phyloP scores from a whole-genome alignment of 306 rosid genomes.

The Ziziphus jujuba region DNA sequence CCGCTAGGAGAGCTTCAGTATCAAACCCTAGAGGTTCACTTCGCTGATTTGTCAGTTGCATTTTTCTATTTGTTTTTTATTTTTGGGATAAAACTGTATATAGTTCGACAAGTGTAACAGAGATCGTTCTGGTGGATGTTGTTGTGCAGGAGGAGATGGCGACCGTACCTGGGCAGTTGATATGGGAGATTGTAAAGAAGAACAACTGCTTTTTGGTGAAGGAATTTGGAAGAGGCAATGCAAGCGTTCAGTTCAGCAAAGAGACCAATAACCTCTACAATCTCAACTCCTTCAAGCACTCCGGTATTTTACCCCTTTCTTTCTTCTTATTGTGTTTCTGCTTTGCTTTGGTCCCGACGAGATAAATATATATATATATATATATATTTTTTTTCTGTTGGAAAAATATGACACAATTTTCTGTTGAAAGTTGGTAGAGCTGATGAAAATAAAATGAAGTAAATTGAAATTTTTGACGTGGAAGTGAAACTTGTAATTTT shows the following conservation, averaged over 20 bases:
- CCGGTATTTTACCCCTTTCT: conserved; percentile 51
- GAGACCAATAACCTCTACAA: conserved; percentile 83
- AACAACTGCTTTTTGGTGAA: conserved; percentile 74
- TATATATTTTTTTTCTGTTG: background rate
- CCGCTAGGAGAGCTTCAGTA: no score
- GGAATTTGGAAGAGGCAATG: conserved; percentile 76
- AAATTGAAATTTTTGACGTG: no score
- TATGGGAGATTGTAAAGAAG: conserved; percentile 88
- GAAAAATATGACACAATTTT: no score
- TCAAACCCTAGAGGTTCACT: no score
- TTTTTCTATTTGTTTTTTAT: no score
- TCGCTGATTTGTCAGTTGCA: no score
- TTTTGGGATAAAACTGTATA: no score
- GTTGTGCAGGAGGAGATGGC: conserved; percentile 39
- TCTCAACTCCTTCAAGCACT: conserved; percentile 67
- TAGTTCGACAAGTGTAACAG: no score
- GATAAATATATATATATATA: no score
- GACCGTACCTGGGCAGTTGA: conserved; percentile 65
- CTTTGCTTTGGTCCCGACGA: background rate
- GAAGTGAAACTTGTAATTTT: no score
- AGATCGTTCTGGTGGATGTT: background rate
- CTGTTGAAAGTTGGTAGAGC: background rate
- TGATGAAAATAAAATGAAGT: background rate
- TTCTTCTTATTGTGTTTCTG: background rate
- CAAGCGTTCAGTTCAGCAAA: conserved; percentile 69